phyloP scores from a whole-genome alignment of 352 stramenopile species.

The Globisporangium orthogonon region DNA sequence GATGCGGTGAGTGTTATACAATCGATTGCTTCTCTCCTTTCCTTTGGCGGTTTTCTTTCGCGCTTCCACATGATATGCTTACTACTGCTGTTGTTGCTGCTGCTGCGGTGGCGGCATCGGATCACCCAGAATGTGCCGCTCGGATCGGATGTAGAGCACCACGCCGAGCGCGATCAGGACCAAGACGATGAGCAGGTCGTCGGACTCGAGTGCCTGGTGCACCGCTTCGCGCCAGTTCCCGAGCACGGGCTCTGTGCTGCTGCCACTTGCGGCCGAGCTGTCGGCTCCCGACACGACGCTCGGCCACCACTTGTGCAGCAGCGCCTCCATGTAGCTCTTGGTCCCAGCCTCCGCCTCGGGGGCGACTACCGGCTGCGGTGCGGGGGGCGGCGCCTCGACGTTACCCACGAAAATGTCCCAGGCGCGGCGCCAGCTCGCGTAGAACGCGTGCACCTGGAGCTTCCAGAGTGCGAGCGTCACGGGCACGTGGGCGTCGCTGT shows the following conservation, averaged over 20 bases:
- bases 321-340: conserved; percentile 15
- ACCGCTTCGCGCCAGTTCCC: conserved; percentile 28
- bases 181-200: conserved; percentile 61
- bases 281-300: conserved; percentile 12
- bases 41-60: no score
- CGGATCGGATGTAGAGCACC: conserved; percentile 71
- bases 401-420: conserved; percentile 59
- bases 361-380: background rate
- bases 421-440: conserved; percentile 50
- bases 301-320: conserved; percentile 31
- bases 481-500: conserved; percentile 73
- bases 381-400: conserved; percentile 15
- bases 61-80: background rate
- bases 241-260: conserved; percentile 1
- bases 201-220: conserved; percentile 27
- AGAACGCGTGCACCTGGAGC: conserved; percentile 46
- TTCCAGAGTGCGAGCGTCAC: conserved; percentile 84
- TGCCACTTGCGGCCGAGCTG: conserved; percentile 4
- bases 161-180: conserved; percentile 53
- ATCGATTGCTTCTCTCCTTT: background rate
- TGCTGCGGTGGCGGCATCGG: conserved; percentile 14
- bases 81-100: conserved; percentile 2
- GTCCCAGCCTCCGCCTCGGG: background rate
- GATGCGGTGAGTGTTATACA: background rate
- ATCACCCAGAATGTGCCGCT: conserved; percentile 38